phyloP scores from a whole-genome alignment of 2,329 filamentous ascomycete species.

The Clarireedia paspali region DNA sequence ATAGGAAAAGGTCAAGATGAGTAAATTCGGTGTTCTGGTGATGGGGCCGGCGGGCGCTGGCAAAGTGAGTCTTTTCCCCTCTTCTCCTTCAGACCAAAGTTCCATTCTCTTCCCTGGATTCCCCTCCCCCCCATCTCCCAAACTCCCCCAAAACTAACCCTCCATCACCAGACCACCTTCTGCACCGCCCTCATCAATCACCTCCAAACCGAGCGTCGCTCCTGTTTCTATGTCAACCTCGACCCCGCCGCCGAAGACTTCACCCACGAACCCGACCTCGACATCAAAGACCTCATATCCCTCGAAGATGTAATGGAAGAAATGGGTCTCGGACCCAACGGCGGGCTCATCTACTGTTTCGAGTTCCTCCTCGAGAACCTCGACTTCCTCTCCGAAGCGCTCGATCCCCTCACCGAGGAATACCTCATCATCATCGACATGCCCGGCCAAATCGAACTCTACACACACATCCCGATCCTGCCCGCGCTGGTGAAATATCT shows the following conservation, averaged over 20 bases:
- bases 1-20: constrained; percentile 48
- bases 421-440: constrained; percentile 98
- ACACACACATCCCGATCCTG: constrained; percentile 91
- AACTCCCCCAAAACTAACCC: constrained; percentile 1
- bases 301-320: constrained; percentile 97
- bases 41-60: constrained; percentile 95
- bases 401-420: constrained; percentile 83
- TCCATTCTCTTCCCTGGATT: constrained; percentile 20
- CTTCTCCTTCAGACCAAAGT: background rate
- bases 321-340: constrained; percentile 82
- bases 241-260: constrained; percentile 94
- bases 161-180: constrained; percentile 66
- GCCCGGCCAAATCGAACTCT: constrained; percentile 97
- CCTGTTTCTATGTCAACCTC: constrained; percentile 95
- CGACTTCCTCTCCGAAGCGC: constrained; percentile 78
- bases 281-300: constrained; percentile 91
- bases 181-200: constrained; percentile 90
- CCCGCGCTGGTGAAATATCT: constrained; percentile 78
- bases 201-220: constrained; percentile 82
- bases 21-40: constrained; percentile 88
- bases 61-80: constrained; percentile 48
- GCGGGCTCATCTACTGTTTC: constrained; percentile 92
- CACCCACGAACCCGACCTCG: constrained; percentile 82
- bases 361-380: constrained; percentile 93
- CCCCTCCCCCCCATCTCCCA: background rate